Evolutionary conservation across 1,284 basidiomycete species (phyloP).

Genomic region (Rhizopogon parksii): DNA sequence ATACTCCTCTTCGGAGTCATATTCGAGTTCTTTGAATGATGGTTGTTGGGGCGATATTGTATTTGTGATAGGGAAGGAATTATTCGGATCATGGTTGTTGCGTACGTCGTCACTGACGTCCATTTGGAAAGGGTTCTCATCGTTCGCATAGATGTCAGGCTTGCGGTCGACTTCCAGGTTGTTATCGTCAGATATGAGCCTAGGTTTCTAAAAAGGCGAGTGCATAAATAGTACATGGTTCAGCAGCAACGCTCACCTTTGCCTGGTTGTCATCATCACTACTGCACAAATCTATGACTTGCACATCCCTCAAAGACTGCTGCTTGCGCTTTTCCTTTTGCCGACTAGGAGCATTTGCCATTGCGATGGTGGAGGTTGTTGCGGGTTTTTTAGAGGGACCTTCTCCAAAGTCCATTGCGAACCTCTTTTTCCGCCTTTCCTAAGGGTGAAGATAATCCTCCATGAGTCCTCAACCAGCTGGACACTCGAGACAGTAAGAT

Average conservation of each 20-base stretch:
- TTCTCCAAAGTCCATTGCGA: conserved; percentile 7
- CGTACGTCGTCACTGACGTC: conserved; percentile 9
- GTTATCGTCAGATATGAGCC: background rate
- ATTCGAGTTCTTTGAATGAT: background rate
- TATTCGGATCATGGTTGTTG: background rate
- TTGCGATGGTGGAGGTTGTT: conserved; percentile 15
- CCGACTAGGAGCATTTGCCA: conserved; percentile 7
- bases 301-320: conserved; percentile 9
- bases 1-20: conserved; percentile 12
- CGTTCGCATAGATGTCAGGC: background rate
- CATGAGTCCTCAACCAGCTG: conserved; percentile 11
- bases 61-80: background rate
- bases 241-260: conserved; percentile 14
- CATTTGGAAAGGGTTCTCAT: conserved; percentile 13
- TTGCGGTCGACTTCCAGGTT: background rate
- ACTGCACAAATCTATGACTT: conserved; percentile 25
- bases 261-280: conserved; percentile 22
- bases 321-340: conserved; percentile 22
- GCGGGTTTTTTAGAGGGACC: conserved; percentile 19
- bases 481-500: conserved; percentile 18
- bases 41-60: conserved; percentile 1
- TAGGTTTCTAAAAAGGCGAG: background rate
- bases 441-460: conserved; percentile 8
- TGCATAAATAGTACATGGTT: background rate
- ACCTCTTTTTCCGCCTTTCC: conserved; percentile 19